Evolutionary conservation across 208 protist genomes (phyloP), one percentile per base, ranked within the genome.

Genomic region (Acanthamoeba polyphaga): DNA sequence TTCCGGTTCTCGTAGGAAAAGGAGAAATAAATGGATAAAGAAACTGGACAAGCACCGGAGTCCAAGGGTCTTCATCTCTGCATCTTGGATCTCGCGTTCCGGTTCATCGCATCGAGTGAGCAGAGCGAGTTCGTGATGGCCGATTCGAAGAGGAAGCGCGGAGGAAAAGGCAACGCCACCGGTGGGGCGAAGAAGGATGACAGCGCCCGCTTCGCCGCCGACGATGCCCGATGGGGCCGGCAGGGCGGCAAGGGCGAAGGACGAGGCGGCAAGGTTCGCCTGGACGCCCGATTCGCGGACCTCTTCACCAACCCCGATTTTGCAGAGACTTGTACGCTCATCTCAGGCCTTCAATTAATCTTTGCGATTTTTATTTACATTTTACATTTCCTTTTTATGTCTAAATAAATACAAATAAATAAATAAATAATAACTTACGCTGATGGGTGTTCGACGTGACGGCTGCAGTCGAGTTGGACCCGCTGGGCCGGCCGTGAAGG

Each of bases 241-340:
- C n/a, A n/a, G n/a, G 7, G 7, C 66, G 3, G 17, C 29, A 92
- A 92, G 66, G 27, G 34, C 43, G n/a, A 78, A 13, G 24, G 24
- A 2, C 53, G 46, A 6, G 34, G 60, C 60, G 32, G 49, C 62
- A 94, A 94, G 90, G 68, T 94, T 24, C 68, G 32, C 2, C n/a
- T 94, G 4, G 90, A 94, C n/a, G 29, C 64, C 2, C 90, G 90
- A 12, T 94, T 94, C 24, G 68, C 64, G 15, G 53, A 84, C 17
- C n/a, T 94, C 32, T 94, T 94, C 51, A 85, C 90, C 90, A 70
- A 78, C 22, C 90, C 90, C 19, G 68, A 94, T 66, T 94, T 94
- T 94, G 72, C 90, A 7, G 66, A 70, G 27, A 92, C 51, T 17
- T 74, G 87, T 92, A 92, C 32, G 87, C 19, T n/a, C 24, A 29